Conservation (phyloP, 495 filamentous ascomycete genomes). For the Aspergillus conjunctus region DNA sequence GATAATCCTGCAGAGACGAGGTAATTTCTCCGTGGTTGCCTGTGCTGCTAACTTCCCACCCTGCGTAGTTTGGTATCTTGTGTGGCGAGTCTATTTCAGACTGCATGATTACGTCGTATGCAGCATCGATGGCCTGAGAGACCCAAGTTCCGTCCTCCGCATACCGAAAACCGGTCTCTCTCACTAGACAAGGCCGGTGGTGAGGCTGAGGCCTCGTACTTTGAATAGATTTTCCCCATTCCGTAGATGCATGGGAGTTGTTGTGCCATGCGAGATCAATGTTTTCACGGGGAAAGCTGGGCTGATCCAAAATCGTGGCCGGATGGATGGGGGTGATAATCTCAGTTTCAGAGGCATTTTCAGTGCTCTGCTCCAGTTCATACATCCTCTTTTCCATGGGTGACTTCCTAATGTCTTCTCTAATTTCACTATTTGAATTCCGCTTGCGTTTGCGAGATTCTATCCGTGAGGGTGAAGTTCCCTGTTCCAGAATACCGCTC, state of each 20-base stretch:
- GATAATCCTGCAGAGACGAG: background rate
- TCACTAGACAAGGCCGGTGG: background rate
- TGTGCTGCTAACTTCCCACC: background rate
- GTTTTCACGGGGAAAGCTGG: too few relatives aligned
- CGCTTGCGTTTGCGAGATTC: constrained; percentile 9
- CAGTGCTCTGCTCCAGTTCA: background rate
- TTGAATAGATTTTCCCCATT: background rate
- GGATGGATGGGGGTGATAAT: background rate
- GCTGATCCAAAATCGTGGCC: constrained; percentile 1
- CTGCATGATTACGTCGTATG: constrained; percentile 20
- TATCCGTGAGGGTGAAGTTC: background rate
- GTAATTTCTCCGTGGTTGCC: background rate
- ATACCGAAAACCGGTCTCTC: background rate
- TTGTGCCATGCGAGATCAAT: background rate
- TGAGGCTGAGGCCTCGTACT: background rate
- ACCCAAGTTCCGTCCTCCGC: constrained; percentile 5
- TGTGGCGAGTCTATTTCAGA: background rate
- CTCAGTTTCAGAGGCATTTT: background rate
- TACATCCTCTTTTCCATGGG: background rate
- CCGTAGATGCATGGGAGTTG: background rate
- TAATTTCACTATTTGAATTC: background rate
- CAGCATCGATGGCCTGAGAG: constrained; percentile 13
- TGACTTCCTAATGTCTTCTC: background rate
- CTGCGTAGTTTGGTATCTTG: background rate
- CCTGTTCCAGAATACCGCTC: background rate